These are phyloP conservation scores for Globisporangium splendens DNA, from an alignment of 352 stramenopile genomes.

Conservation along the genomic window DNA sequence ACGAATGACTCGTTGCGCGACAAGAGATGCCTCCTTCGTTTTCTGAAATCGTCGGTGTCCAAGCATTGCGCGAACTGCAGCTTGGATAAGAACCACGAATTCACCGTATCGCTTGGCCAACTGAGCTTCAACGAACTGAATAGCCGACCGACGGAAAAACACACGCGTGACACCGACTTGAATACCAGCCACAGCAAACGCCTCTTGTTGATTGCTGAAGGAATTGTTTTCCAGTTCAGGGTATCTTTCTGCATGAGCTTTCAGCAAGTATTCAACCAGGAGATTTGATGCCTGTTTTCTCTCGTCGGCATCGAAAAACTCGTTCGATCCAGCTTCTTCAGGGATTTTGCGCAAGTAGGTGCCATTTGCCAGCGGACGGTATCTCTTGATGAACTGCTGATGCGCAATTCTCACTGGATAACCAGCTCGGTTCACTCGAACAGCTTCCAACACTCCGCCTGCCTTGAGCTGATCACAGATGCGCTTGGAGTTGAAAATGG, in stretches of 20 bases:
- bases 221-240: constrained; percentile 37
- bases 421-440: constrained; percentile 95
- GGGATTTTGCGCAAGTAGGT: constrained; percentile 62
- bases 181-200: constrained; percentile 49
- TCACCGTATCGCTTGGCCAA: constrained; percentile 83
- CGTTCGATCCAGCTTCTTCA: constrained; percentile 42
- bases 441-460: constrained; percentile 98
- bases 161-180: constrained; percentile 79
- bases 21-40: constrained; percentile 38
- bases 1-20: constrained; percentile 60
- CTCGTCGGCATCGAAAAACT: constrained; percentile 48
- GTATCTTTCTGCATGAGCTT: constrained; percentile 66
- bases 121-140: constrained; percentile 85
- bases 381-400: constrained; percentile 89
- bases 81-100: constrained; percentile 84
- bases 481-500: constrained; percentile 83
- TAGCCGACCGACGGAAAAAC: constrained; percentile 80
- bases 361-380: constrained; percentile 75
- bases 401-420: constrained; percentile 97
- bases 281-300: constrained; percentile 49
- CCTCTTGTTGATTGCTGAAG: constrained; percentile 39
- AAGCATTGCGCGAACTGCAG: constrained; percentile 59
- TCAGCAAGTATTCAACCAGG: constrained; percentile 65
- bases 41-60: constrained; percentile 40
- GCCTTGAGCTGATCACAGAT: constrained; percentile 97